Base-by-base conservation (phyloP, 1,284 basidiomycete genomes). In the Stereum hirsutum region DNA sequence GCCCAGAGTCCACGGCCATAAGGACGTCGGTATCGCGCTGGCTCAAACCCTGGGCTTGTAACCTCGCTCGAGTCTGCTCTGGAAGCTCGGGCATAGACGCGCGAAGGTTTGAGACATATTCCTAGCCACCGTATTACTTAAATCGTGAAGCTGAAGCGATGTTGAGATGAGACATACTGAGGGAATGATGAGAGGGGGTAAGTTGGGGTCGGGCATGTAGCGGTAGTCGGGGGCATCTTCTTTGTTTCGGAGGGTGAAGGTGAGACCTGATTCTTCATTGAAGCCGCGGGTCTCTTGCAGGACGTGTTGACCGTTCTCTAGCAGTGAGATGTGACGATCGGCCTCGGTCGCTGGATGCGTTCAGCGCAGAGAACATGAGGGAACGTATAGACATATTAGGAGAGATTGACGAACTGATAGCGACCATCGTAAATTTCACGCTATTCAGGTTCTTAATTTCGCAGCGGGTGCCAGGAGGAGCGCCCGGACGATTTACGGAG, bases 391-490 rank as follows among this genome's bases (percentile, higher is more conserved):
- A 41, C 19, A n/a, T n/a, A n/a, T n/a, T n/a, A n/a, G n/a, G n/a
- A n/a, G n/a, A n/a, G 36, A 17, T 30, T 20, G 15, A 68, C 79
- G 37, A 49, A 94, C 91, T 75, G 39, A 98, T 90, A 6, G 94
- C 95, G 25, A 81, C 74, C 63, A 80, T 79, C 65, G 94, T 83
- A 58, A 88, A 93, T 46, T 79, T 79, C 37, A 96, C 74, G 42
- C 92, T 94, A 59, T 97, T 98, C 44, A 99, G 70, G 57, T 99
- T 99, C 66, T 99, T 99, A 56, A 99, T 82, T 64, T 99, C 96
- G 57, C 92, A 96, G 15, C 96, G 81, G 0, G 86, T 93, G 1
- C 93, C 93, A 11, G 68, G 78, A 1, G 77, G 68, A 20, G 75
- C 66, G 10, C 82, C 82, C 23, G 65, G 57, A 34, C 72, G 70